Conservation (phyloP, 2,329 filamentous ascomycete genomes). For the Fusarium sp. region DNA sequence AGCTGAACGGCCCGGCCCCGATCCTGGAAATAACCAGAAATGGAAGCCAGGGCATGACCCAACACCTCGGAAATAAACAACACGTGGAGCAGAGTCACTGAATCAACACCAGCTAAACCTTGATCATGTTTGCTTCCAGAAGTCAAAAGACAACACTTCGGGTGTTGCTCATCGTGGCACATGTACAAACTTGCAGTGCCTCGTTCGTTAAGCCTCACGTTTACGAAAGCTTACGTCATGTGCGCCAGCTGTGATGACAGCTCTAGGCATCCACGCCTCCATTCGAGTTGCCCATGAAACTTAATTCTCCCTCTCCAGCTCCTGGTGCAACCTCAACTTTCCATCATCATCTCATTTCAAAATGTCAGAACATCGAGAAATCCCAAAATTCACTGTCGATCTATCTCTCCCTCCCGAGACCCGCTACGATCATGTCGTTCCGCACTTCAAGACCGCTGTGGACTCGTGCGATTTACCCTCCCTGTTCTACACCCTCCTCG, state of each 20-base stretch:
- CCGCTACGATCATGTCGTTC: slow-evolving; percentile 43
- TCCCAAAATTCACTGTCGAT: slow-evolving; percentile 43
- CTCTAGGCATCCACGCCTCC: neutral
- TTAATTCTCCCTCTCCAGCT: too few species aligned
- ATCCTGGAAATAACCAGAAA: neutral
- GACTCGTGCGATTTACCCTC: slow-evolving; percentile 47
- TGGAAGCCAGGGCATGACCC: too few species aligned
- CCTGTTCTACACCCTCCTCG: slow-evolving; percentile 62
- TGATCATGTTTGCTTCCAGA: neutral
- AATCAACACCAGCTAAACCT: neutral
- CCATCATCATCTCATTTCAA: too few species aligned
- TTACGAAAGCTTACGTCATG: neutral
- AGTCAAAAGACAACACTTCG: neutral
- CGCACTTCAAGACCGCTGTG: slow-evolving; percentile 28
- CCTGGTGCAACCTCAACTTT: accelerated
- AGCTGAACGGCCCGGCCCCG: neutral
- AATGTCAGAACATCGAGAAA: neutral
- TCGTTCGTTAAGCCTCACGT: neutral
- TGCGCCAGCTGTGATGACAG: neutral
- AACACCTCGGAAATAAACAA: neutral
- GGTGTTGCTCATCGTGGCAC: too few species aligned
- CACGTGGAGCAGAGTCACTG: neutral
- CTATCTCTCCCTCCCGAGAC: slow-evolving; percentile 38
- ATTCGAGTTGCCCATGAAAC: neutral
- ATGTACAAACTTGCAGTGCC: too few species aligned